phyloP scores from a whole-genome alignment of 192 early-diverging fungal species.

The Coemansia sp. region DNA sequence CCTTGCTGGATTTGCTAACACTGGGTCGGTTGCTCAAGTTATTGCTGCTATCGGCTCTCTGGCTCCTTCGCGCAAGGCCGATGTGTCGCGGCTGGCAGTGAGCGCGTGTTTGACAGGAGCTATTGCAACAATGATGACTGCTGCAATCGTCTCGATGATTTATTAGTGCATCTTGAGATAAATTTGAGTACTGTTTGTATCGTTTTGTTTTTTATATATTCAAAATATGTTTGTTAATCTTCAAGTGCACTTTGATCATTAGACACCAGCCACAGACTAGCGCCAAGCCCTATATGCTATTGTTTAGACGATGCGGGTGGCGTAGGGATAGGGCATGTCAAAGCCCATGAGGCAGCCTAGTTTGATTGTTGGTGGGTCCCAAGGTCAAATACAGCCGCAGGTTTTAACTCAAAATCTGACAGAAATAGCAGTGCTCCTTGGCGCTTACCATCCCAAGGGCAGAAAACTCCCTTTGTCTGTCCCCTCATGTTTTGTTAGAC shows the following conservation, averaged over 20 bases:
- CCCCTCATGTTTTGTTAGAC: neutral
- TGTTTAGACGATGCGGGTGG: neutral
- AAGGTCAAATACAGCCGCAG: neutral
- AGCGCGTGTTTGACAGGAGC: constrained; percentile 82
- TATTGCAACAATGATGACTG: constrained; percentile 76
- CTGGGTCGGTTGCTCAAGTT: constrained; percentile 82
- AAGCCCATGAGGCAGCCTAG: neutral
- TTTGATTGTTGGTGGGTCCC: neutral
- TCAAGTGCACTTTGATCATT: neutral
- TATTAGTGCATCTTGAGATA: constrained; percentile 12
- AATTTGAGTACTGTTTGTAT: neutral
- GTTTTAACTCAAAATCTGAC: neutral
- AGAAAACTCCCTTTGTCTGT: neutral
- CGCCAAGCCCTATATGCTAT: neutral
- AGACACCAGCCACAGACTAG: constrained; percentile 9
- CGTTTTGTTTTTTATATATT: neutral
- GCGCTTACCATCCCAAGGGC: neutral
- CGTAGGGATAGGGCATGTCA: neutral
- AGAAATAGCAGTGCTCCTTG: neutral
- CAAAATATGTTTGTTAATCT: neutral
- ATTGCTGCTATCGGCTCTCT: constrained; percentile 76
- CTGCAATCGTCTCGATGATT: constrained; percentile 81
- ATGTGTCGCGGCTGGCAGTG: constrained; percentile 72
- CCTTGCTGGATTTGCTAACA: constrained; percentile 86
- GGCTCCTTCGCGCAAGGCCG: constrained; percentile 70